Evolutionary conservation across 1,284 basidiomycete genomes (phyloP), one percentile per base, ranked within the genome.

Genomic region (Cryptococcus sp.): DNA sequence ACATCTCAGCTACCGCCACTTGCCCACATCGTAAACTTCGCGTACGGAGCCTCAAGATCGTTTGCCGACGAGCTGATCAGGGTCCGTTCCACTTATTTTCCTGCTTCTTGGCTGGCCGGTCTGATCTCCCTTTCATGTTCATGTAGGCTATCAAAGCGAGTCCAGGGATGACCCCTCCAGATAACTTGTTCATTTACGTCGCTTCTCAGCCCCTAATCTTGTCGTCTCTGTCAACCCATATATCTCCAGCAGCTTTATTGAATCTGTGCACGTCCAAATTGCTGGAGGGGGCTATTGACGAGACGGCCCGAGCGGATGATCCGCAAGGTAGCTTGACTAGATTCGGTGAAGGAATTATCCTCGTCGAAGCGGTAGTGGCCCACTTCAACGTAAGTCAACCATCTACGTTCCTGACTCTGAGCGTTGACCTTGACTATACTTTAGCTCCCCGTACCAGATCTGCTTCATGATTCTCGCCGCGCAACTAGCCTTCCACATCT

Each of bases 311-410:
- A 13, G 50, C 63, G 19, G 74, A 77, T 38, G 75, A 79, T 62
- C 77, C 77, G 2, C 76, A 78, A 56, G 71, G 70, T 5, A 64
- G 63, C 26, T 61, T 77, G 46, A 74, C 69, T 8, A 67, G 70
- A 4, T 80, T 75, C 54, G 79, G 79, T 0, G 68, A 69, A n/a
- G 68, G 76, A 5, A 71, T 79, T 1, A 56, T 77, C 3, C 63
- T 80, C 10, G 59, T 74, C 3, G 69, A 79, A 44, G 58, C 70
- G 10, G 57, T 76, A 13, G 70, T 72, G 8, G 59, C 62, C 5
- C 67, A 70, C 15, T 78, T 72, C 55, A 50, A 71, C 20, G 73
- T 76, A 43, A 20, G 68, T 62, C 6, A 16, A 20, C 16, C 11
- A 13, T n/a, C 11, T 13, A 20, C 39, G 15, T 1, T n/a, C 39